These are phyloP conservation scores for Streptanthus diversifolius DNA, from an alignment of 345 rosid species.

Conservation along the genomic window DNA sequence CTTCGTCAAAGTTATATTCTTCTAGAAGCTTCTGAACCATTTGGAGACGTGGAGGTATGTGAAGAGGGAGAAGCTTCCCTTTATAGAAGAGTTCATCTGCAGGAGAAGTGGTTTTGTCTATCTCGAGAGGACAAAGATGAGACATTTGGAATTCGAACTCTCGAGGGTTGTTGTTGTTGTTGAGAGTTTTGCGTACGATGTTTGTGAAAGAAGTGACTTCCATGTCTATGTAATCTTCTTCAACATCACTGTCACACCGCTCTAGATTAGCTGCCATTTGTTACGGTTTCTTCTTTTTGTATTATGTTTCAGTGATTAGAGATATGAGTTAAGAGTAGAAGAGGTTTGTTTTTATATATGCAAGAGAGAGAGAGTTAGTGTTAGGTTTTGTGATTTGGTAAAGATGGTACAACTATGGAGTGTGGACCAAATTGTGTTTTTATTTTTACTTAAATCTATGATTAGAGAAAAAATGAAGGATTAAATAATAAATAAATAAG, in stretches of 20 bases:
- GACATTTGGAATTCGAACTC: constrained; percentile 95
- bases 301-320: constrained; percentile 20
- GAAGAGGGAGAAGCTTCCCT: constrained; percentile 94
- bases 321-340: not conserved
- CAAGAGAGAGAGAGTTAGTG: constrained; percentile 24
- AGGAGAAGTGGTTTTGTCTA: constrained; percentile 55
- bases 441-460: not conserved
- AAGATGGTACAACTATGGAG: constrained; percentile 26
- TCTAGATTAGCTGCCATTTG: constrained; percentile 49
- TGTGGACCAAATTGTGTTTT: constrained; percentile 19
- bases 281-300: constrained; percentile 2
- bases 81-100: constrained; percentile 97
- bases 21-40: constrained; percentile 69
- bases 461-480: not conserved
- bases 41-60: constrained; percentile 64
- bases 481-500: not conserved
- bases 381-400: constrained; percentile 29
- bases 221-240: constrained; percentile 88
- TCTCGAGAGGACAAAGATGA: constrained; percentile 42
- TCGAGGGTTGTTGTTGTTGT: constrained; percentile 41
- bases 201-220: constrained; percentile 62
- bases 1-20: constrained; percentile 48
- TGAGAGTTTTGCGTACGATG: constrained; percentile 41
- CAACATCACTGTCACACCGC: constrained; percentile 45
- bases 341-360: constrained; percentile 23